Evolutionary conservation across 352 stramenopile species (phyloP), one percentile per base, ranked within the genome.

Genomic region (Paralagenidium karlingii): DNA sequence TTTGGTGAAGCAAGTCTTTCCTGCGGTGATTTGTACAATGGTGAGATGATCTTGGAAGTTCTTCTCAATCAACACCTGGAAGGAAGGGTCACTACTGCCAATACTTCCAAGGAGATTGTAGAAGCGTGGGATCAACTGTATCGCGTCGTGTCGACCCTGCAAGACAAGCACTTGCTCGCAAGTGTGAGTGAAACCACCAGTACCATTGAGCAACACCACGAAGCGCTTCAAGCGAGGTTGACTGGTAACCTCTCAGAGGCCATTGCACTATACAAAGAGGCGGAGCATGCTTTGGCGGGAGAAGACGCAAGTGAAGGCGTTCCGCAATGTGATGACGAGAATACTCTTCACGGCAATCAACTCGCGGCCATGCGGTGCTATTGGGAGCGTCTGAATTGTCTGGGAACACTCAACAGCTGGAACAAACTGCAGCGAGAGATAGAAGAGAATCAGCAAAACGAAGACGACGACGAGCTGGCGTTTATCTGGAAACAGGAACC

Each of bases 391-490:
- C 47, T 76, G 18, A 57, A 50, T 2, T 90, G 76, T 22, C 45
- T 87, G 15, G 73, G 80, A 28, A 61, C 39, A 16, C 47, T 90
- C 6, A 87, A 87, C 40, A 64, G 65, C 31, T 90, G 76, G 76
- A 59, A 78, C 12, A 51, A 68, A 21, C 48, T 90, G 4, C 47
- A 62, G 8, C 38, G 47, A 11, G 76, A 83, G 26, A 48, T 87
- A 10, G 15, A 38, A n/a, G n/a, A n/a, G n/a, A n/a, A n/a, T n/a
- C n/a, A n/a, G 0, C 15, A 36, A 18, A 39, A 48, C 24, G 31
- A 40, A 5, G 45, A 49, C 6, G 28, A 43, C 8, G 37, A 38
- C 7, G 50, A 54, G 3, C 45, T 47, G 32, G 42, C 50, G 0
- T 75, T 62, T 40, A 32, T 85, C 18, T 90, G 70, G 70, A 50